These are phyloP conservation scores for Mortierella sp. DNA, from an alignment of 371 early-diverging fungal genomes.

Conservation along the genomic window DNA sequence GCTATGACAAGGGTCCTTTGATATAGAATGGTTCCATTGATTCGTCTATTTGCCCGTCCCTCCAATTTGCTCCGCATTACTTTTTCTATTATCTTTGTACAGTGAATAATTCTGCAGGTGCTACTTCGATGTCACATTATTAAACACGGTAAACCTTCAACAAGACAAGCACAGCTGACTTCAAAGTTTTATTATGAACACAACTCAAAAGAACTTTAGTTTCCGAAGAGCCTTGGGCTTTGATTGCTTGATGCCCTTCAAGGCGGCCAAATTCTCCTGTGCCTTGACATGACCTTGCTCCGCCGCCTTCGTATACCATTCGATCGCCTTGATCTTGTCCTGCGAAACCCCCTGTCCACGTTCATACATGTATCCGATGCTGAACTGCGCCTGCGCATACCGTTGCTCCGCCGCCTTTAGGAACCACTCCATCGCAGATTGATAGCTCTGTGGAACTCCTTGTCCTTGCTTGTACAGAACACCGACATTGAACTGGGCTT, in stretches of 20 bases:
- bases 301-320: constrained; percentile 16
- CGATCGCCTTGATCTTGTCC: constrained; percentile 57
- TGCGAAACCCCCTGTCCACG: constrained; percentile 61
- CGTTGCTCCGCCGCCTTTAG: constrained; percentile 65
- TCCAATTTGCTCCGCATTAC: no score
- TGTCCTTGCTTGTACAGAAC: constrained; percentile 66
- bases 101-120: no score
- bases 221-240: neutral
- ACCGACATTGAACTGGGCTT: constrained; percentile 39
- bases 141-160: no score
- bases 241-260: neutral
- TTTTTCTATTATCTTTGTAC: no score
- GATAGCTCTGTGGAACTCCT: constrained; percentile 61
- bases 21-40: no score
- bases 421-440: constrained; percentile 24
- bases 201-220: neutral
- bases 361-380: constrained; percentile 63
- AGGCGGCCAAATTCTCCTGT: constrained; percentile 59
- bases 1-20: no score
- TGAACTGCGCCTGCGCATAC: constrained; percentile 59
- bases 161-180: no score
- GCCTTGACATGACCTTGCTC: constrained; percentile 61
- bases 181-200: neutral
- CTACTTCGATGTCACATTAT: no score
- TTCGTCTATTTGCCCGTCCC: no score